These are phyloP conservation scores for Cladosporium sphaerospermum DNA, from an alignment of 2,329 filamentous ascomycete genomes.

Conservation along the genomic window DNA sequence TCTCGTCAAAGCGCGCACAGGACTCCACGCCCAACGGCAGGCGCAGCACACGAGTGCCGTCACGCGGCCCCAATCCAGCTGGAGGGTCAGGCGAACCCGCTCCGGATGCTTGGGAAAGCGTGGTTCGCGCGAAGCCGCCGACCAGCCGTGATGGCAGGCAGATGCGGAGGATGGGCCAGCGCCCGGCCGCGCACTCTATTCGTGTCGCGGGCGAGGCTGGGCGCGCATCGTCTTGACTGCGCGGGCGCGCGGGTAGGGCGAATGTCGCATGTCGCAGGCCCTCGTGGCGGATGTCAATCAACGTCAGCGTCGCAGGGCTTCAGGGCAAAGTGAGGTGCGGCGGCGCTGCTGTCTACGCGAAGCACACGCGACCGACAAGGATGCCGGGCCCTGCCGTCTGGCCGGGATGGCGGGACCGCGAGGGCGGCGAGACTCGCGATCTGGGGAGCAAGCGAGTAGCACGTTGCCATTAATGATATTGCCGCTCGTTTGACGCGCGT, in stretches of 20 bases:
- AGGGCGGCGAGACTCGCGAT: too few relatives aligned
- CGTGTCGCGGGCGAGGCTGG: constrained; percentile 2
- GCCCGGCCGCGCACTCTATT: constrained; percentile 2
- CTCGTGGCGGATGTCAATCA: neutral
- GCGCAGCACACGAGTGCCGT: constrained; percentile 4
- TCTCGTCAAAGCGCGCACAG: constrained; percentile 8
- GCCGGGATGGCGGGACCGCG: neutral
- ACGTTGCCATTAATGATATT: too few relatives aligned
- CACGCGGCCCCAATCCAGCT: constrained; percentile 5
- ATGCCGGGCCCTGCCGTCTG: neutral
- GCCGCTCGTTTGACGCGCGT: too few relatives aligned
- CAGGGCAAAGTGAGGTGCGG: constrained; percentile 2
- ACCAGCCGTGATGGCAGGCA: too few relatives aligned
- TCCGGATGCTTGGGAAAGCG: too few relatives aligned
- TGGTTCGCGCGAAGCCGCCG: too few relatives aligned
- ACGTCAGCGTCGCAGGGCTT: neutral
- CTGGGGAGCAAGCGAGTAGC: neutral
- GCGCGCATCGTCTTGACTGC: neutral
- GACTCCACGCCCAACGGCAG: neutral
- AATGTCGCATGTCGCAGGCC: too few relatives aligned
- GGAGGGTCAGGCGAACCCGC: neutral
- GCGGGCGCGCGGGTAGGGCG: too few relatives aligned
- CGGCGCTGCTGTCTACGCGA: constrained; percentile 8
- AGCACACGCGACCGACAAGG: constrained; percentile 6
- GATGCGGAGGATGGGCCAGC: too few relatives aligned